phyloP scores from a whole-genome alignment of 768 basidiomycete species.

The Pleurotus platypus region DNA sequence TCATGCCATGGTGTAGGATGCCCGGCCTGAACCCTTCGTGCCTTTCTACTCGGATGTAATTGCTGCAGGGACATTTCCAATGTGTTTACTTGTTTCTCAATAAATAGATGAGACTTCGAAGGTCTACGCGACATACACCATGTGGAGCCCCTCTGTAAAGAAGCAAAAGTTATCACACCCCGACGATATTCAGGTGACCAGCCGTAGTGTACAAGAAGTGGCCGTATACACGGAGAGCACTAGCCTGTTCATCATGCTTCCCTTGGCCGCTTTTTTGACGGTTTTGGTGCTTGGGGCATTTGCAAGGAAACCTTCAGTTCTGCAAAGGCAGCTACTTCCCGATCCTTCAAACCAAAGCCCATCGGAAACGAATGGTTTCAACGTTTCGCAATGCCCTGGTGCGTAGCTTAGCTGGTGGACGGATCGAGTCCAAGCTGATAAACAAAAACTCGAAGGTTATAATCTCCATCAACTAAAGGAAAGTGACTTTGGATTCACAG shows the following conservation, averaged over 20 bases:
- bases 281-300: background rate
- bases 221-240: background rate
- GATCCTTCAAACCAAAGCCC: background rate
- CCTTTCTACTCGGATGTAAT: too few species aligned
- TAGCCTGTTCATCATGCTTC: background rate
- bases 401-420: background rate
- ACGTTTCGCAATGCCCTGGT: conserved; percentile 2
- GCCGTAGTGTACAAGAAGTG: background rate
- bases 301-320: background rate
- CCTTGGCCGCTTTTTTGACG: background rate
- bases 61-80: too few species aligned
- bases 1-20: background rate
- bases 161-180: background rate
- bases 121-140: background rate
- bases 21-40: too few species aligned
- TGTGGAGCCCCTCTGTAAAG: background rate
- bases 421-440: background rate
- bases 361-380: background rate
- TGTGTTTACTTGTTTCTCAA: too few species aligned
- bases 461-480: conserved; percentile 39
- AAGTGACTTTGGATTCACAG: conserved; percentile 46
- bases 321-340: background rate
- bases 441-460: conserved; percentile 44
- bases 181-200: background rate
- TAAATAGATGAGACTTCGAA: background rate